Conservation (phyloP, 176 grass and related monocot species). For the Pontederia paniculata region DNA sequence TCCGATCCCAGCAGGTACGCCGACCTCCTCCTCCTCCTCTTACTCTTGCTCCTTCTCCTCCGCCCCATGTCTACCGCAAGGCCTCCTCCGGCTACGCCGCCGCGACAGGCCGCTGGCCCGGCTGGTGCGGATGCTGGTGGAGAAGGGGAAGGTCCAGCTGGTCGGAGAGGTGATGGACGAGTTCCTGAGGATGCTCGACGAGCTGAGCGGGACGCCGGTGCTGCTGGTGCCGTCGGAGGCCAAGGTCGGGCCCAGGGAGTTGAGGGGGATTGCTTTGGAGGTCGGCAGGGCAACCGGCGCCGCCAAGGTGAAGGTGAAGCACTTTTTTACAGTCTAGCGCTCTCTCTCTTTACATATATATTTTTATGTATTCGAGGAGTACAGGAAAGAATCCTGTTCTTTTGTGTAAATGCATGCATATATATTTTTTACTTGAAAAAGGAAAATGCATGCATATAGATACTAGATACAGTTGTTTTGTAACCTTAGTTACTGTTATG, state of each 20-base stretch:
- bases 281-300: conserved; percentile 17
- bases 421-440: too few relatives aligned
- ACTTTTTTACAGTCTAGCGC: background rate
- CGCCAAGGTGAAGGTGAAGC: conserved; percentile 20
- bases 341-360: too few relatives aligned
- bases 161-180: conserved; percentile 32
- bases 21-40: background rate
- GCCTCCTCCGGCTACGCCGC: conserved; percentile 39
- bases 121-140: conserved; percentile 31
- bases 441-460: too few relatives aligned
- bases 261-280: conserved; percentile 16
- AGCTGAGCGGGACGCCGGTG: conserved; percentile 15
- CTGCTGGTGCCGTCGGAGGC: background rate
- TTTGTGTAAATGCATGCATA: too few relatives aligned
- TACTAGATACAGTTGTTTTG: too few relatives aligned
- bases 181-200: conserved; percentile 22
- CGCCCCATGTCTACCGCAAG: conserved; percentile 8
- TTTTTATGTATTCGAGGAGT: too few relatives aligned
- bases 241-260: conserved; percentile 4
- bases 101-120: conserved; percentile 20
- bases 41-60: background rate
- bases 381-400: too few relatives aligned
- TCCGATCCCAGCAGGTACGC: too few relatives aligned
- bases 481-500: too few relatives aligned
- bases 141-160: conserved; percentile 29